Evolutionary conservation across 257 asterid genomes (phyloP), one percentile per base, ranked within the genome.

Genomic region (Rubia yunnanensis): DNA sequence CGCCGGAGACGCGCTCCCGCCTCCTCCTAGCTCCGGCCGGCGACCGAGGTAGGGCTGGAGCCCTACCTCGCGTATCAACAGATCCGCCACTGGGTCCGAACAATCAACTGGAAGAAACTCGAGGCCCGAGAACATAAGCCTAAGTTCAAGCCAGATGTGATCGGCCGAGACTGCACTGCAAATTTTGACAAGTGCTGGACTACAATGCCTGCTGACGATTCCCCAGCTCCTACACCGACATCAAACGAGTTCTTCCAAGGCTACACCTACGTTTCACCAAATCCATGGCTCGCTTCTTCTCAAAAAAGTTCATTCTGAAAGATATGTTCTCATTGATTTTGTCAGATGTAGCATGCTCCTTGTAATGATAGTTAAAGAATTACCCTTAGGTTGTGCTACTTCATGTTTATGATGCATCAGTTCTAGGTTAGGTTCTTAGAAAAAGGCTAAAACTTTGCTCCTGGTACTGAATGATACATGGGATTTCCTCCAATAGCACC

Each of bases 181-280:
- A 91, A 91, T 80, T 91, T 91, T 23, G 98, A 91, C 52, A 82
- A 65, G 70, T 88, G 98, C 68, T 91, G 98, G 96, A 91, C 96
- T 5, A 69, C 83, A 7, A 91, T 91, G 98, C 95, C 98, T 49
- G 84, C 64, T 2, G 96, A 88, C 26, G 98, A 91, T 82, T 88
- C 98, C 17, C 96, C 95, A 18, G 94, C 98, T 61, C 70, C 96
- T 9, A 91, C 96, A 4, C 98, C 98, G 6, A 91, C 96, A 3
- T 67, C 95, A 4, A 91, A 88, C 35, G 98, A 83, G 80, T 89
- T 84, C 74, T 91, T 91, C 71, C 95, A 80, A n/a, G 95, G 96
- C 73, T 91, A 91, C 57, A 88, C 96, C 30, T 91, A 88, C 11
- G 78, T 86, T 17, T 94, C 94, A 22, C 98, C 96, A 15, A 91